A percentile compares a stretch with the other conserved stretches of the same genome.
Evolutionary conservation across 208 protist genomes (phyloP).

Genomic region (Wallacemonas sp.): DNA sequence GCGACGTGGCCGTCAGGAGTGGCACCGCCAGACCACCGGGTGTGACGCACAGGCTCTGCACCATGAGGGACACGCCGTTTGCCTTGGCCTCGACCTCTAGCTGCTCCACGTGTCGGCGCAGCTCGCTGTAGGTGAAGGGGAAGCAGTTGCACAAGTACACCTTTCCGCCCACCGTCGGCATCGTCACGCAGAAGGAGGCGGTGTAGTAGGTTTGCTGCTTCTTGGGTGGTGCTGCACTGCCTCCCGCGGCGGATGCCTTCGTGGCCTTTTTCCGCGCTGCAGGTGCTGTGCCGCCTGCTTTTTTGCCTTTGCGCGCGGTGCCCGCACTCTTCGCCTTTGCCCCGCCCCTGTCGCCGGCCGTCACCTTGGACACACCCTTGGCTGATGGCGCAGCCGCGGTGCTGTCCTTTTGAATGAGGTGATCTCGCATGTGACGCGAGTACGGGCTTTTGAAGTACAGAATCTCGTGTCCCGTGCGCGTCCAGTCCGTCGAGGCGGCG

Average conservation of each 20-base stretch:
- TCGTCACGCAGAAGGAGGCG: slow-evolving; percentile 89
- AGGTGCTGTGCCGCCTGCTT: slow-evolving; percentile 3
- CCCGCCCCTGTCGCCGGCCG: neutral
- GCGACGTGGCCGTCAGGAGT: slow-evolving; percentile 91
- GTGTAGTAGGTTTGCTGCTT: slow-evolving; percentile 86
- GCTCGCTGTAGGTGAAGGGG: slow-evolving; percentile 96
- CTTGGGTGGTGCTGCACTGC: neutral
- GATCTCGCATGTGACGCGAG: slow-evolving; percentile 44
- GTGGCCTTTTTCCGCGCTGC: neutral
- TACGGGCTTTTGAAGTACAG: slow-evolving; percentile 86
- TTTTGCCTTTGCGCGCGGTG: slow-evolving; percentile 2
- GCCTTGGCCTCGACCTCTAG: slow-evolving; percentile 21
- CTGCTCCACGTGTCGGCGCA: slow-evolving; percentile 59
- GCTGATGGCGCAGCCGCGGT: neutral
- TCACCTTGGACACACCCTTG: neutral
- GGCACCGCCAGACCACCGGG: slow-evolving; percentile 85
- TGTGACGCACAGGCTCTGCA: slow-evolving; percentile 86
- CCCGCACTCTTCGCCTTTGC: slow-evolving; percentile 7
- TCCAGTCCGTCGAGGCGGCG: slow-evolving; percentile 42
- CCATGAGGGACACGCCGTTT: neutral
- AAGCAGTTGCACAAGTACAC: slow-evolving; percentile 96
- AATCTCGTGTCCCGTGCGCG: slow-evolving; percentile 68
- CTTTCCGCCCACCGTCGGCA: slow-evolving; percentile 73
- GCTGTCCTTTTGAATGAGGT: slow-evolving; percentile 16
- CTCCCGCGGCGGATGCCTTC: neutral